These are phyloP conservation scores for Spirogloea muscicola DNA, from an alignment of 139 green algal species.

Conservation along the genomic window DNA sequence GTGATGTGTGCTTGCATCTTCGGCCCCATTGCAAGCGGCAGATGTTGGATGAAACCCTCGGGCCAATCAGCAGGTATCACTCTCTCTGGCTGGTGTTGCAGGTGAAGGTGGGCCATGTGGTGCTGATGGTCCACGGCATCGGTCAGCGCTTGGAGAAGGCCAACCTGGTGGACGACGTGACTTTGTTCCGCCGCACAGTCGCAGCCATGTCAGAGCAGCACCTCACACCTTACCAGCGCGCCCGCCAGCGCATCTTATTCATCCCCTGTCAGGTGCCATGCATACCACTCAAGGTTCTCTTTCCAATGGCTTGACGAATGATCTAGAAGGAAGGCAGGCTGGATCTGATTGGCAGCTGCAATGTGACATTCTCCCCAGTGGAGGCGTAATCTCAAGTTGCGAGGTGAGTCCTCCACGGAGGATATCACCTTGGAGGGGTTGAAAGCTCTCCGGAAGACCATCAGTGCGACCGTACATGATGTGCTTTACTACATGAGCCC, in stretches of 20 bases:
- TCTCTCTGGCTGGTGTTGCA: constrained; percentile 8
- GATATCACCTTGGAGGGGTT: constrained; percentile 62
- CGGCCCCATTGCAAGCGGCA: too few species aligned
- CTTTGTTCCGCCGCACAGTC: constrained; percentile 6
- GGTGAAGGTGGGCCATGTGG: constrained; percentile 49
- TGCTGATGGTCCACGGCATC: constrained; percentile 76
- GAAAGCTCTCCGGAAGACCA: constrained; percentile 45
- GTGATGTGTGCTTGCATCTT: too few species aligned
- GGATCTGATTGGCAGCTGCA: not conserved
- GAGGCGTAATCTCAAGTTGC: constrained; percentile 62
- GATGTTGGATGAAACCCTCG: not conserved
- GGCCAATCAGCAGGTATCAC: not conserved
- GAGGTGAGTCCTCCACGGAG: constrained; percentile 55
- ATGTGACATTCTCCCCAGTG: too few species aligned
- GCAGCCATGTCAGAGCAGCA: constrained; percentile 7
- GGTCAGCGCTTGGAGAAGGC: constrained; percentile 60
- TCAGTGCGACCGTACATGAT: constrained; percentile 69
- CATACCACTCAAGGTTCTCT: not conserved
- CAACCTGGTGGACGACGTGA: constrained; percentile 62
- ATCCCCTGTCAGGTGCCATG: constrained; percentile 43
- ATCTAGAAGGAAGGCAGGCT: not conserved
- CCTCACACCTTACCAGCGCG: constrained; percentile 27
- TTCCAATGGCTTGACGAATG: not conserved
- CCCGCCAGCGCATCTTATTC: constrained; percentile 40
- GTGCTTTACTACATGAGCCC: constrained; percentile 74